phyloP scores from a whole-genome alignment of 306 rosid species.

The Castanea sativa region DNA sequence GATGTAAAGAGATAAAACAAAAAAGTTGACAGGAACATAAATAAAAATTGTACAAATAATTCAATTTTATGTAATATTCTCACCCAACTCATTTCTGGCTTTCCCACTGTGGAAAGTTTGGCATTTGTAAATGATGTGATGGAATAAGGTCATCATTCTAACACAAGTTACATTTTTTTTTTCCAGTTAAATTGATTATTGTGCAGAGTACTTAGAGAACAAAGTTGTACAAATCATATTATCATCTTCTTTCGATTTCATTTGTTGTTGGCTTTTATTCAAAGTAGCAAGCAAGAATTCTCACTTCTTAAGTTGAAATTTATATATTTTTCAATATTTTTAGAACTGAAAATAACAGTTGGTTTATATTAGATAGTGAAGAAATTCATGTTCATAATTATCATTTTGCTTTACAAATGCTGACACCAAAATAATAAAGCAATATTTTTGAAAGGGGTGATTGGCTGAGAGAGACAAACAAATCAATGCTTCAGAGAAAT shows the following conservation, averaged over 20 bases:
- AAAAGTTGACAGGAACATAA: constrained; percentile 42
- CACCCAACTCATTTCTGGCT: constrained; percentile 55
- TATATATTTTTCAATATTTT: neutral
- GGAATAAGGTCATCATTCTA: constrained; percentile 50
- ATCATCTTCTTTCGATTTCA: constrained; percentile 1
- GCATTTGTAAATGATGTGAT: constrained; percentile 72
- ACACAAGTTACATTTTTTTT: constrained; percentile 28
- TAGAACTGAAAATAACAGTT: neutral
- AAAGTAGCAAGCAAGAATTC: no score
- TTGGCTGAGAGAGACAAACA: no score
- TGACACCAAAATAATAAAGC: no score
- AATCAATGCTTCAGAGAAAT: no score
- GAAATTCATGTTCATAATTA: neutral
- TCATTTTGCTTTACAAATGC: no score
- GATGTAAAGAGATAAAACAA: constrained; percentile 44
- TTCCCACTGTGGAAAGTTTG: constrained; percentile 34
- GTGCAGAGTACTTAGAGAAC: constrained; percentile 15
- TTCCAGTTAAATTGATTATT: constrained; percentile 26
- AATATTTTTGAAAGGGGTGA: no score
- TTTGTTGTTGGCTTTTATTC: neutral
- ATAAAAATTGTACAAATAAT: constrained; percentile 63
- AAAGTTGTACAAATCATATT: neutral
- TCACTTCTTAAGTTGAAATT: no score
- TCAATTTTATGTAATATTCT: constrained; percentile 61
- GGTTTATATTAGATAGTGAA: neutral